Evolutionary conservation across 495 filamentous ascomycete genomes (phyloP).

Genomic region (Talaromyces proteolyticus): DNA sequence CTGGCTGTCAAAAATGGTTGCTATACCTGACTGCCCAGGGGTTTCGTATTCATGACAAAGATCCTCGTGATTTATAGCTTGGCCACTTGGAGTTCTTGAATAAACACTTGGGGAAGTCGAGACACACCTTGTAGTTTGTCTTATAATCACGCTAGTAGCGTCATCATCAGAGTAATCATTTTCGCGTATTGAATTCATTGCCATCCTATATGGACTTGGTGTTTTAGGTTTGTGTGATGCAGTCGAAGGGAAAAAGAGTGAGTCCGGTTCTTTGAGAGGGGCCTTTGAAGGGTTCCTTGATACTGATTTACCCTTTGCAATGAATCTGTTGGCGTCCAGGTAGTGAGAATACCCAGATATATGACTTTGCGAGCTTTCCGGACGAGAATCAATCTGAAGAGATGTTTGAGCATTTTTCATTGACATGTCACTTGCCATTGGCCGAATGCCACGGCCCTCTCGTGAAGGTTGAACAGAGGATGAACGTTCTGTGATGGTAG

Average conservation of each 20-base stretch:
- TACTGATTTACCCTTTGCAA: slow-evolving; percentile 13
- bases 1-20: slow-evolving; percentile 38
- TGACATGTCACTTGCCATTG: slow-evolving; percentile 28
- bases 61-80: slow-evolving; percentile 22
- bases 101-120: slow-evolving; percentile 47
- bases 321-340: slow-evolving; percentile 1
- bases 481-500: slow-evolving; percentile 24
- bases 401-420: slow-evolving; percentile 12
- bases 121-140: slow-evolving; percentile 5
- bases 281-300: slow-evolving; percentile 6
- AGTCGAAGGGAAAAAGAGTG: slow-evolving; percentile 36
- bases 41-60: slow-evolving; percentile 6
- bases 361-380: not conserved
- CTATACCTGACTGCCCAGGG: slow-evolving; percentile 28
- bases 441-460: slow-evolving; percentile 23
- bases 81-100: slow-evolving; percentile 47
- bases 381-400: not conserved
- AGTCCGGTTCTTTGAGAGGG: slow-evolving; percentile 21
- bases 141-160: slow-evolving; percentile 16
- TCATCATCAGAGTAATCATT: slow-evolving; percentile 16
- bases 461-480: slow-evolving; percentile 20
- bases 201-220: slow-evolving; percentile 50
- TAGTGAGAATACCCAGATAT: slow-evolving; percentile 1
- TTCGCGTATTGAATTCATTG: slow-evolving; percentile 23
- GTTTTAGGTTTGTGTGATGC: slow-evolving; percentile 42